Evolutionary conservation across 75 land plant genomes (phyloP).

Genomic region (Pinus taeda): DNA sequence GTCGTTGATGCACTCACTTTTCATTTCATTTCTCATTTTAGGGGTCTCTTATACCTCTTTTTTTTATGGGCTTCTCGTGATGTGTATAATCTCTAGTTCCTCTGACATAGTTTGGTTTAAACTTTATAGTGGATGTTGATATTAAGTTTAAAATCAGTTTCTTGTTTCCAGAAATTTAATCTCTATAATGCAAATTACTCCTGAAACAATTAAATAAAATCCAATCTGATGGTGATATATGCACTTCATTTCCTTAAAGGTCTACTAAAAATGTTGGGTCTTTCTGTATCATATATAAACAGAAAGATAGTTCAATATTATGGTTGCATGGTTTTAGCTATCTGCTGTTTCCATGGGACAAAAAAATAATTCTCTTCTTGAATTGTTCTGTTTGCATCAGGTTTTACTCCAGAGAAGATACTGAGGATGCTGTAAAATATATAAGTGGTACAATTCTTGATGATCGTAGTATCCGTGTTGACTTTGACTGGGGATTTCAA

Average conservation of each 20-base stretch:
- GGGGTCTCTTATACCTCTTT: too few relatives aligned
- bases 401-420: conserved; percentile 87
- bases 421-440: conserved; percentile 95
- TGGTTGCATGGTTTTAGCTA: not conserved
- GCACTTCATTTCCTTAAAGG: not conserved
- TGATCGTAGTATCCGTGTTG: conserved; percentile 97
- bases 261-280: not conserved
- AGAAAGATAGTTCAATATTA: not conserved
- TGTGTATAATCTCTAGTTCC: too few relatives aligned
- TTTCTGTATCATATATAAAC: not conserved
- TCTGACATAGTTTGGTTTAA: too few relatives aligned
- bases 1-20: too few relatives aligned
- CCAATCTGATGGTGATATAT: not conserved
- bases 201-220: not conserved
- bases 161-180: not conserved
- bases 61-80: too few relatives aligned
- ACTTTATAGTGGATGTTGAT: too few relatives aligned
- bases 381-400: conserved; percentile 23
- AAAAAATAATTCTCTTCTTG: not conserved
- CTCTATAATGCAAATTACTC: not conserved
- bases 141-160: too few relatives aligned
- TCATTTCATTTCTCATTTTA: too few relatives aligned
- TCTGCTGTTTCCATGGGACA: not conserved
- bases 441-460: conserved; percentile 95
- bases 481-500: conserved; percentile 99